Evolutionary conservation across 148 eudicot genomes (phyloP).

Genomic region (Rhododendron williamsianum): DNA sequence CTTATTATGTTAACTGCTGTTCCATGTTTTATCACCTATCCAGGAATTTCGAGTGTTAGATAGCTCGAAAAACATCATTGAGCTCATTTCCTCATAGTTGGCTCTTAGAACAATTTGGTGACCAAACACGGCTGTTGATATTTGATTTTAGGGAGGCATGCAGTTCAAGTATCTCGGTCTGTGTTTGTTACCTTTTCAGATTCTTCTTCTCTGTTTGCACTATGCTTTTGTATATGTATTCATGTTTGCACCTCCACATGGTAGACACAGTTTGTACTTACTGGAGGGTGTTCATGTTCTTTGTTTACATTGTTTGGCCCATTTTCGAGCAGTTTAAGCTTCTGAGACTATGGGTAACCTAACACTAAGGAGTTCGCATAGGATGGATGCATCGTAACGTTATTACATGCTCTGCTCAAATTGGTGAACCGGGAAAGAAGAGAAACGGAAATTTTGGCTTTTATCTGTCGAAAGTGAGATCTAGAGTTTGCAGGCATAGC

Average conservation of each 20-base stretch:
- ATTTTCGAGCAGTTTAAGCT: not conserved
- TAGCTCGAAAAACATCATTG: not conserved
- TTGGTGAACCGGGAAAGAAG: no score
- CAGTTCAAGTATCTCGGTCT: not conserved
- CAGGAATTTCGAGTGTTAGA: not conserved
- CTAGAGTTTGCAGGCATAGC: no score
- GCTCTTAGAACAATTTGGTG: not conserved
- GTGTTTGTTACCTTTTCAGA: not conserved
- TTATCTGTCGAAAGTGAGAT: no score
- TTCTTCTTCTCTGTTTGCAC: not conserved
- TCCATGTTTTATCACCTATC: not conserved
- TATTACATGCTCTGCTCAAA: not conserved
- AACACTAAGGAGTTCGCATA: not conserved
- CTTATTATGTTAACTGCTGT: not conserved
- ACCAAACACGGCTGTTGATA: not conserved
- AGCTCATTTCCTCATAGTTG: not conserved
- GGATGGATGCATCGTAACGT: not conserved
- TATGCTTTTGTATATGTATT: not conserved
- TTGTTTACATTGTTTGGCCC: not conserved
- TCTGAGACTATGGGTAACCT: not conserved
- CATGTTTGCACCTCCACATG: not conserved
- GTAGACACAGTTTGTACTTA: not conserved
- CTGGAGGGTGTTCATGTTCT: not conserved
- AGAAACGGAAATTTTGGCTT: no score
- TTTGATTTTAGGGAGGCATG: not conserved